Evolutionary conservation across 495 filamentous ascomycete species (phyloP), one percentile per base, ranked within the genome.

Genomic region (Lindgomyces ingoldianus): DNA sequence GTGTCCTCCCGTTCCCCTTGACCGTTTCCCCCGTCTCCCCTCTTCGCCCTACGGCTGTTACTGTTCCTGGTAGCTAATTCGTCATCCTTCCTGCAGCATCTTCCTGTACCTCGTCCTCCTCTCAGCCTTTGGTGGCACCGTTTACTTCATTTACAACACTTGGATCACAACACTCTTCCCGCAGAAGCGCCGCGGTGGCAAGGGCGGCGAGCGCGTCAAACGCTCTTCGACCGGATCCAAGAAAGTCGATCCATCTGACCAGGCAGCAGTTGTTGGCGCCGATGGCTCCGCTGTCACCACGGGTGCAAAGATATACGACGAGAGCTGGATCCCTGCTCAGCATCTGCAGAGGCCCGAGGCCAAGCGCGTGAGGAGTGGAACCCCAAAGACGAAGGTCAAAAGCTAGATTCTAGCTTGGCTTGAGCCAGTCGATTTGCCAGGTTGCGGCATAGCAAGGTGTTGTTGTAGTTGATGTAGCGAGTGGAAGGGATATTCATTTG

Each of bases 121-220:
- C 57, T 85, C 83, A 59, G 84, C 80, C 72, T 93, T 96, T 74
- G 84, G 74, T 67, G 91, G 88, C 58, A 90, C 88, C 44, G 80
- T 86, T 75, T 96, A 94, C 85, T 97, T 96, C 76, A 92, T 96
- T 79, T 98, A 98, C 83, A 94, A 86, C 76, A 96, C 93, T 73
- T 98, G 93, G 91, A 85, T 98, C 77, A 89, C 91, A 51, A 86
- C 91, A n/a, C 87, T 98, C 72, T 96, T 96, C 85, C 94, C 94
- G 26, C 91, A 96, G 81, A 87, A 91, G 77, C 86, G 85, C 74
- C 86, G 87, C 67, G 72, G 78, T 60, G 84, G 83, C 65, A 88
- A 89, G 78, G 79, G 81, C 62, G 78, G 81, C 46, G 82, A 87
- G 72, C 76, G 79, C 53, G 75, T 83, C 48, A 84, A 85, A 77